phyloP scores from a whole-genome alignment of 176 grass and related monocot species.

The Leersia perrieri region DNA sequence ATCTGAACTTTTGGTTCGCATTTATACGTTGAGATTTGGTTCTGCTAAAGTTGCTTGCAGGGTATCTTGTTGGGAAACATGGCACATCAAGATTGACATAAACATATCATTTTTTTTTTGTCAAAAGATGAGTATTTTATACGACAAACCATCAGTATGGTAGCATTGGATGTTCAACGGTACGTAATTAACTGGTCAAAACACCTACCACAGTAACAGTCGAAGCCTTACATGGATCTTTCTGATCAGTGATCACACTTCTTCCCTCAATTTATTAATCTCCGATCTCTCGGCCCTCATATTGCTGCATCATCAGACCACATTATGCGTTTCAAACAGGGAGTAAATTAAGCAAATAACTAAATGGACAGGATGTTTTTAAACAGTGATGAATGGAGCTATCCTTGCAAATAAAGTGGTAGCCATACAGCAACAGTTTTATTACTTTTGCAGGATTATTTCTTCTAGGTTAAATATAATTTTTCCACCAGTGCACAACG shows the following conservation, averaged over 20 bases:
- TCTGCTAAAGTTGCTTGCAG: neutral
- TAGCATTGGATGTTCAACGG: neutral
- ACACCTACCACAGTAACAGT: neutral
- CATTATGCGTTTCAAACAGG: too few relatives aligned
- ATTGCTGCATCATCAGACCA: neutral
- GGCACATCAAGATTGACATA: neutral
- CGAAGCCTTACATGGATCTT: neutral
- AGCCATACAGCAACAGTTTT: too few relatives aligned
- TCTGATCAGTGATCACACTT: neutral
- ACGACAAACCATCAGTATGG: neutral
- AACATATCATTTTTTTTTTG: neutral
- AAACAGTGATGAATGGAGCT: too few relatives aligned
- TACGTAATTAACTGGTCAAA: neutral
- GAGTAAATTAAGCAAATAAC: neutral
- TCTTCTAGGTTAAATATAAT: too few relatives aligned
- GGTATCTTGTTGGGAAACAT: neutral
- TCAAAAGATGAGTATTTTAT: neutral
- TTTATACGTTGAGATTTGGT: constrained; percentile 2
- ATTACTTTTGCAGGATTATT: too few relatives aligned
- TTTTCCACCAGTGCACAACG: neutral
- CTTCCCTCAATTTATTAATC: neutral
- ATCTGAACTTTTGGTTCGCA: constrained; percentile 34
- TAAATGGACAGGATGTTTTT: too few relatives aligned
- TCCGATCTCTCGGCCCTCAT: neutral
- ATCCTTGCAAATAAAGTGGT: too few relatives aligned